Conservation (phyloP, 768 basidiomycete species). For the Ramaria sp. region DNA sequence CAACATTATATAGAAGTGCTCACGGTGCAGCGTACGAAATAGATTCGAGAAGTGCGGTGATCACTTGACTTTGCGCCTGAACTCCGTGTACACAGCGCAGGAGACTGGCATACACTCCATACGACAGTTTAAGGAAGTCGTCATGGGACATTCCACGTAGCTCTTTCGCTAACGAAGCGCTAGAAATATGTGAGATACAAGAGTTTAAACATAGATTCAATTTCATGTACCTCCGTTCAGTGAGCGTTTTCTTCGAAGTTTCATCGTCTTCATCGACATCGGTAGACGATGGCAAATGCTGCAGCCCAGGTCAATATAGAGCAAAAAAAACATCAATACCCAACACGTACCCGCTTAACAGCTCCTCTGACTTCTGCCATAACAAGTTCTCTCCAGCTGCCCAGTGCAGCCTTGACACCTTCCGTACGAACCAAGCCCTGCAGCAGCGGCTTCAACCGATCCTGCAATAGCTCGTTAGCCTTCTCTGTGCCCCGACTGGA, state of each 20-base stretch:
- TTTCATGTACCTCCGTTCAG: constrained; percentile 13
- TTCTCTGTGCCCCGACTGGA: constrained; percentile 13
- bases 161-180: constrained; percentile 38
- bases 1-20: background rate
- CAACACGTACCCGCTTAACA: constrained; percentile 45
- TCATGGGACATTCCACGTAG: constrained; percentile 57
- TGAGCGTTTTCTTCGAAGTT: constrained; percentile 18
- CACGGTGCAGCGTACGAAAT: constrained; percentile 23
- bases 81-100: constrained; percentile 59
- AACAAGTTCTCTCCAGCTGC: constrained; percentile 62
- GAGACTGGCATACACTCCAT: constrained; percentile 47
- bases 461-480: constrained; percentile 38
- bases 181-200: constrained; percentile 14
- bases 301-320: background rate
- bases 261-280: constrained; percentile 43
- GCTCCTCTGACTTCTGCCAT: constrained; percentile 46
- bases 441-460: constrained; percentile 60
- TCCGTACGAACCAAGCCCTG: constrained; percentile 67
- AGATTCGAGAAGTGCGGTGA: constrained; percentile 47
- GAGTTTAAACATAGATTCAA: background rate
- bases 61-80: constrained; percentile 44
- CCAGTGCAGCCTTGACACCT: constrained; percentile 54
- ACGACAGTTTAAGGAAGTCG: constrained; percentile 56
- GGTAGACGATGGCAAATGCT: constrained; percentile 50
- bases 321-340: background rate